Base-by-base conservation (phyloP, 2,329 filamentous ascomycete genomes). In the Verticillium albo-atrum region DNA sequence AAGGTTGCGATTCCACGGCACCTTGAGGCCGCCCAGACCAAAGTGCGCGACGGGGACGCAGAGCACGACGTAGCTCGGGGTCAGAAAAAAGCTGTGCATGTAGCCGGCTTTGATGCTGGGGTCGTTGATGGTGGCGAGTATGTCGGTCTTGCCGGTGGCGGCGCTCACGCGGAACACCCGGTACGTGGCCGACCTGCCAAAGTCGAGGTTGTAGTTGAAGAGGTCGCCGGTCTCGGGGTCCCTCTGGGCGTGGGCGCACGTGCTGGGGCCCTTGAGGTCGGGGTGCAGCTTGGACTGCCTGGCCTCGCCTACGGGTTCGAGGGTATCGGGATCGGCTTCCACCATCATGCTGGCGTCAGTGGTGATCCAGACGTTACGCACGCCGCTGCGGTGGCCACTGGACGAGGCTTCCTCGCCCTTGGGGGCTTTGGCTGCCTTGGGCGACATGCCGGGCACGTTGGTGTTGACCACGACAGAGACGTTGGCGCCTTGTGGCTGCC, bases 21-120 rank as follows among this genome's bases (percentile, higher is more conserved):
- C 79, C 15, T 79, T 81, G 1, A 87, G 61, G 0, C 90, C 91
- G 10, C 74, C 76, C 65, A 75, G 77, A 2, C 75, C 79, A 47
- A 86, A 79, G 63, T 88, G 85, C 0, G 88, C 81, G 17, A 85
- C 85, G 66, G 89, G 92, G 1, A 95, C 75, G 68, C 89, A 92
- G 4, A 96, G 75, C 0, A 95, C 75, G 2, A 93, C 84, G 67
- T 88, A 89, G 65, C 87, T 84, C 17, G 84, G 75, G 0, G 90
- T 89, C 27, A 96, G 73, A 67, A 92, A 91, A 66, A 94, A 82
- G 9, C 90, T 94, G 74, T 96, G 92, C n/a, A 96, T 84, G 67
- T 95, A 96, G 0, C 90, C 87, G 0, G 89, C 76, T 2, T 75
- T 74, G 3, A 81, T 70, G 34, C 54, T 26, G 4, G 74, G 71